Evolutionary conservation across 2,329 filamentous ascomycete genomes (phyloP), one percentile per base, ranked within the genome.

Genomic region (Ophiostoma sp.): DNA sequence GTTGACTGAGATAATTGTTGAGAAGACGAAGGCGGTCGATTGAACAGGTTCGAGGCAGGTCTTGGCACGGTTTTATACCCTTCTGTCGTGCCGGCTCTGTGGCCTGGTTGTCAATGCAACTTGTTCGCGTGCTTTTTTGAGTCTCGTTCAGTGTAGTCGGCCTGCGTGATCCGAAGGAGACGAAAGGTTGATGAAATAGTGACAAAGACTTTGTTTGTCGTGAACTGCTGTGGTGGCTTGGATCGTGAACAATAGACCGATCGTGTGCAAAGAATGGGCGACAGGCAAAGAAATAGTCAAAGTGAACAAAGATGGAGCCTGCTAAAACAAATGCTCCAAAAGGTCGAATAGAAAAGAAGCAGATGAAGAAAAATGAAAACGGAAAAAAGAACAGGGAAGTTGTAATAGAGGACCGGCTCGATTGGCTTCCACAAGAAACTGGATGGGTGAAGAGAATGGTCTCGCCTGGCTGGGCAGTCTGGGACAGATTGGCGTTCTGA

Each of bases 401-500:
- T 17, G 55, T 25, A 57, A 45, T 9, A 55, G 61, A 45, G 63
- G 19, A 59, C 64, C 55, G 42, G 55, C 57, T 63, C 69, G 28
- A 28, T 33, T 19, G 57, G 25, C 70, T 48, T 64, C 45, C 57
- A 52, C 45, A 57, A 55, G 25, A 50, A 66, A 66, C 25, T 33
- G 69, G 69, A n/a, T 39, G 31, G 33, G 28, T 31, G 45, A 19
- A 31, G 28, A 42, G 28, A 50, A 50, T 4, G 45, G 59, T 50
- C 55, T 64, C 39, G 55, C 42, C 57, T 25, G 12, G 42, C 57
- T 52, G 55, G 31, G 45, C 52, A 39, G 52, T 69, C 22, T 69
- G 50, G 52, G 68, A 73, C 36, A 73, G 64, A 69, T 69, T 69
- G 70, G 61, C 42, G 64, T 68, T 57, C 36, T 28, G 70, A 68